Base-by-base conservation (phyloP, 1,139 yeast species). In the Hyphopichia wangnamkhiaoensis region DNA sequence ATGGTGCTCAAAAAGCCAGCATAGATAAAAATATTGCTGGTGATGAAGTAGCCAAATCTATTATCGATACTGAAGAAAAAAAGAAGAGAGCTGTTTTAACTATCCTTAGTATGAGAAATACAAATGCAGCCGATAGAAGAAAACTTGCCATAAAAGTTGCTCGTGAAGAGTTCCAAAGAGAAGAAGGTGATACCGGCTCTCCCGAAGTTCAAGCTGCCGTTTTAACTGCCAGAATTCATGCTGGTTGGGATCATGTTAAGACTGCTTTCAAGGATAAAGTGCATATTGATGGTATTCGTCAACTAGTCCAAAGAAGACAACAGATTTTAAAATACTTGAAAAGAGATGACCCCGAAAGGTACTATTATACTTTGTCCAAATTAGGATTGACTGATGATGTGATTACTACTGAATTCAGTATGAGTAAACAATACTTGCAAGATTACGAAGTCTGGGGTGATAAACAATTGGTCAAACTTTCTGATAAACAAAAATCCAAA, bases 141-240 rank as follows among this genome's bases (percentile, higher is more conserved):
- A 78, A 77, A 48, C 59, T 80, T 49, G 88, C 91, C 17, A 68
- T 80, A 6, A 63, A 65, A 37, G 61, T 84, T 41, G 96, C 97
- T 1, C 75, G 80, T 39, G 67, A 76, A 49, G 97, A 90, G 63
- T 90, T 93, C 61, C 82, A 80, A 50, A 76, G 96, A 55, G 75
- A 77, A 47, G 89, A 83, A 37, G 96, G 96, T 37, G 98, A 93
- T 59, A 88, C 97, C 0, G 97, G 95, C 1, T 87, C 96, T 0
- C 82, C 96, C 37, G 98, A 91, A 65, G 97, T 90, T 21, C 97
- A 91, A 62, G 96, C 98, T 1, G 98, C 97, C 2, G 77, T 88
- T 23, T 68, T 84, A 65, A 89, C 98, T 1, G 83, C 88, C 40
- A 80, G 80, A 54, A 88, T 93, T 49, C 89, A 85, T 48, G 83